Conservation (phyloP, 192 early-diverging fungal species). For the Podila epicladia region DNA sequence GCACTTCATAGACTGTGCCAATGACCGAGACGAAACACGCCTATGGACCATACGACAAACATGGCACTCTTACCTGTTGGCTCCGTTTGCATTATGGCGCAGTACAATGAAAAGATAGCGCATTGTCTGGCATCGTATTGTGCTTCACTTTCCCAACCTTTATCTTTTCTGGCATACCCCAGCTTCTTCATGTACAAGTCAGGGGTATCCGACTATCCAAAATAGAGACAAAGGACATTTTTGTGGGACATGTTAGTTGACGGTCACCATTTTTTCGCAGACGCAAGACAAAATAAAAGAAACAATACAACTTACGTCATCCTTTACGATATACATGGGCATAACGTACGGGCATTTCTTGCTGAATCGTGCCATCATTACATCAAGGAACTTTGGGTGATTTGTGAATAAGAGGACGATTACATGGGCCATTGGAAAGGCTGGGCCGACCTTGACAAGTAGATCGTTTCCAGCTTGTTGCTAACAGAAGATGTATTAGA, state of each 20-base stretch:
- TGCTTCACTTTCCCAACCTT: slow-evolving; percentile 63
- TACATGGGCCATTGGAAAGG: slow-evolving; percentile 74
- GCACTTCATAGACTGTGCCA: no score
- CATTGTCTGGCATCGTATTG: slow-evolving; percentile 73
- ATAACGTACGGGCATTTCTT: slow-evolving; percentile 78
- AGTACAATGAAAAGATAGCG: slow-evolving; percentile 75
- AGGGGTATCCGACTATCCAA: slow-evolving; percentile 51
- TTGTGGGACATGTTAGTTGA: background rate
- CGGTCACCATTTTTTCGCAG: background rate
- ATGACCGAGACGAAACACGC: no score
- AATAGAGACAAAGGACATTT: background rate
- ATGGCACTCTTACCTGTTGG: slow-evolving; percentile 39
- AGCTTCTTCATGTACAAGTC: slow-evolving; percentile 35
- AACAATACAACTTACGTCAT: slow-evolving; percentile 55
- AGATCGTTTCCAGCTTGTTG: slow-evolving; percentile 79
- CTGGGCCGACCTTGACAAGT: slow-evolving; percentile 61
- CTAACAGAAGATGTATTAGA: slow-evolving; percentile 24
- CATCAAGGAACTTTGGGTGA: slow-evolving; percentile 65
- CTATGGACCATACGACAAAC: no score
- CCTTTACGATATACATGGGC: slow-evolving; percentile 65
- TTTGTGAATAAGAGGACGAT: slow-evolving; percentile 63
- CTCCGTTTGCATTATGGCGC: slow-evolving; percentile 70
- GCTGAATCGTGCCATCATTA: slow-evolving; percentile 69
- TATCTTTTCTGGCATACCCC: slow-evolving; percentile 26
- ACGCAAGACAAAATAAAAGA: background rate